Evolutionary conservation across 108 stramenopile species (phyloP), one percentile per base, ranked within the genome.

Genomic region (Cyclostephanos tholiformis): DNA sequence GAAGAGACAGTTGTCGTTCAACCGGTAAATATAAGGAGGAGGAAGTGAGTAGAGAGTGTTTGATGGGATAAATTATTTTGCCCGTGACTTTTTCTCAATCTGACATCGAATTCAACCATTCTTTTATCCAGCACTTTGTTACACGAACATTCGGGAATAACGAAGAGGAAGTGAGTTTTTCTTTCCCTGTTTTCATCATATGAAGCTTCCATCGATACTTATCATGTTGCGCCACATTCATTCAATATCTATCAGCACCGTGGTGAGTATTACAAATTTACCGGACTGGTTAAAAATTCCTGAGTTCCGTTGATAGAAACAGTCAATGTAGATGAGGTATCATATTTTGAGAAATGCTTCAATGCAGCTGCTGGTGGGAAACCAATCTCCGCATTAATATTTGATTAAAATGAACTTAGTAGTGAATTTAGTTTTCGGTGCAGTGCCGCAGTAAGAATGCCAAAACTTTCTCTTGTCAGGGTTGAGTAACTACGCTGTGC

Each of bases 221-320:
- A 52, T 58, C 41, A 41, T 58, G 57, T 17, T 29, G 29, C 6
- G 27, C 11, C 2, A 10, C 27, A 29, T 16, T 25, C 55, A 58
- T 29, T 4, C 7, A 29, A 29, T 26, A 3, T 58, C 23, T 32
- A 17, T 29, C 57, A 58, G 57, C 46, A 74, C 79, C 38, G 55
- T 80, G 11, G 60, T 80, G 17, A 62, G 32, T 49, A 63, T 80
- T 0, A 39, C 65, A 56, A 44, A 48, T 4, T 68, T 80, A 29
- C 79, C 79, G 26, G 71, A 69, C 30, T 80, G 79, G 79, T 60
- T 80, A 27, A 20, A 43, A 27, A 69, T 69, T 41, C 68, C 68
- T 26, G 79, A 80, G 16, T 77, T 77, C 35, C 64, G 79, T 35
- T 69, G 50, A 52, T 55, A 69, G 23, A 4, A 0, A 27, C 0